These are phyloP conservation scores for Pezicula carpinea DNA, from an alignment of 2,329 filamentous ascomycete species.

Conservation along the genomic window DNA sequence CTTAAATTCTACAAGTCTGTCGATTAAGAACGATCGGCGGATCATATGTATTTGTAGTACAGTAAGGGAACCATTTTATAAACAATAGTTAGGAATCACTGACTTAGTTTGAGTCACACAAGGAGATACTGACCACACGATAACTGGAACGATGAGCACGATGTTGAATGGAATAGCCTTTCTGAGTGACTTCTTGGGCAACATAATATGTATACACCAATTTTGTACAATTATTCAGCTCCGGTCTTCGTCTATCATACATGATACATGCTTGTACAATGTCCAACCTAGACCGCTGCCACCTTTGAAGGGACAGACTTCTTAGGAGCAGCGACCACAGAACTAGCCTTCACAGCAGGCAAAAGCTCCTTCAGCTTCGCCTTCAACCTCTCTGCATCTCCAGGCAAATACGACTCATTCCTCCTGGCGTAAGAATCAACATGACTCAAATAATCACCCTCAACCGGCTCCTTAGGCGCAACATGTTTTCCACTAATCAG, in stretches of 20 bases:
- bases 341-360: conserved; percentile 9
- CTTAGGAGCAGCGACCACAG: neutral
- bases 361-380: conserved; percentile 24
- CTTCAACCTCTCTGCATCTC: conserved; percentile 21
- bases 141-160: too few relatives aligned
- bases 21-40: too few relatives aligned
- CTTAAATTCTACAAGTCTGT: neutral
- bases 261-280: neutral
- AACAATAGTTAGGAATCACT: too few relatives aligned
- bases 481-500: conserved; percentile 28
- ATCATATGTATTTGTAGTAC: too few relatives aligned
- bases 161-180: too few relatives aligned
- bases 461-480: conserved; percentile 10
- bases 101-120: too few relatives aligned
- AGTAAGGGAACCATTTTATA: too few relatives aligned
- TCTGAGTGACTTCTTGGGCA: neutral
- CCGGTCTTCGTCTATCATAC: conserved; percentile 8
- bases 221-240: conserved; percentile 17
- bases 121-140: too few relatives aligned
- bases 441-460: conserved; percentile 17
- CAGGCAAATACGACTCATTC: conserved; percentile 28
- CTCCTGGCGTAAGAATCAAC: conserved; percentile 19
- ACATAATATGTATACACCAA: conserved; percentile 6
- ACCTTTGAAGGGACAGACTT: neutral
- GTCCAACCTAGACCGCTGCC: neutral